phyloP scores from a whole-genome alignment of 495 filamentous ascomycete genomes.

The Penicillium arizonense region DNA sequence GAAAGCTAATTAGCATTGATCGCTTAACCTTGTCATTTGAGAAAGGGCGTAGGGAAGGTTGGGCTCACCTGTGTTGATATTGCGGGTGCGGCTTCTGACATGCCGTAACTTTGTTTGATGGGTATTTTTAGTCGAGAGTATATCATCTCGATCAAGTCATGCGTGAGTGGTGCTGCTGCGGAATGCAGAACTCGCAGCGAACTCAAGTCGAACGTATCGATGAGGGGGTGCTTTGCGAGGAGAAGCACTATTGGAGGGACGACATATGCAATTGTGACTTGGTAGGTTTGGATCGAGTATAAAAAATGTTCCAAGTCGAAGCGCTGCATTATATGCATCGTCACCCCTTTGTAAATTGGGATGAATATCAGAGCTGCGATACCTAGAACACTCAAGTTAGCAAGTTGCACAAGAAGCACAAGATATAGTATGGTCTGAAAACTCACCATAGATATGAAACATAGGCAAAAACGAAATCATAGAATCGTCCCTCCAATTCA shows the following conservation, averaged over 20 bases:
- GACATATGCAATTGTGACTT: constrained; percentile 65
- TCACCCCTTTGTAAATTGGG: neutral
- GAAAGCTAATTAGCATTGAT: no score
- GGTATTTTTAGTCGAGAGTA: constrained; percentile 63
- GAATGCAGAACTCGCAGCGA: constrained; percentile 69
- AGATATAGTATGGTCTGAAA: no score
- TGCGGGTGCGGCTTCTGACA: constrained; percentile 56
- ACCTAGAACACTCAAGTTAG: neutral
- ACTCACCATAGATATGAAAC: constrained; percentile 75
- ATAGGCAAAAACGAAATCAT: constrained; percentile 74
- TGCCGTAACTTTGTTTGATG: constrained; percentile 70
- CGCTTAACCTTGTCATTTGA: neutral
- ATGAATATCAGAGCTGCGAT: neutral
- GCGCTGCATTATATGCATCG: neutral
- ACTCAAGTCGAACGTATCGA: constrained; percentile 68
- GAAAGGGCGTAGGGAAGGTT: neutral
- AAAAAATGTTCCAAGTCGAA: constrained; percentile 71
- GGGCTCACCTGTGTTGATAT: constrained; percentile 11
- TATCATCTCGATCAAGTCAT: constrained; percentile 65
- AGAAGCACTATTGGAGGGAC: constrained; percentile 74
- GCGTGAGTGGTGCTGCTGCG: constrained; percentile 72
- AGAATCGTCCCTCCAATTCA: constrained; percentile 55
- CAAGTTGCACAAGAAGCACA: no score
- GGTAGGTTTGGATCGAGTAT: constrained; percentile 57
- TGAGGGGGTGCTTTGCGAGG: constrained; percentile 62